phyloP scores from a whole-genome alignment of 140 eudicot species.

The Oenanthe javanica region DNA sequence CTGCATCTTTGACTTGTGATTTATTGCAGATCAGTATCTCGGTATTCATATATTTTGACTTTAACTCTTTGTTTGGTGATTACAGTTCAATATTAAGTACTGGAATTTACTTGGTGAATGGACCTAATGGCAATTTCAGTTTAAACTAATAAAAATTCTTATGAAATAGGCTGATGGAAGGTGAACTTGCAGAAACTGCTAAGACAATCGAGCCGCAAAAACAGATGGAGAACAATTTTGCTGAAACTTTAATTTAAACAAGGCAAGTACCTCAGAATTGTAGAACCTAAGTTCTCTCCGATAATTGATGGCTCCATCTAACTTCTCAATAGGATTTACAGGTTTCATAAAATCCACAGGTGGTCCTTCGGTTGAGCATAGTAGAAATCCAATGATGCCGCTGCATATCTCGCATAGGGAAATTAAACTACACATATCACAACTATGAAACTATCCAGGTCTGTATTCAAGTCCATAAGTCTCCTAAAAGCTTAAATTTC shows the following conservation, averaged over 20 bases:
- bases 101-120: not conserved
- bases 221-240: not conserved
- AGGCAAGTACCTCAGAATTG: conserved; percentile 56
- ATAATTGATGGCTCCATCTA: conserved; percentile 64
- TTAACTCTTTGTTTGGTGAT: not conserved
- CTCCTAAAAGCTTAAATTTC: not conserved
- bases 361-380: conserved; percentile 81
- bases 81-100: not conserved
- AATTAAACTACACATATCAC: not conserved
- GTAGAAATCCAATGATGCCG: conserved; percentile 75
- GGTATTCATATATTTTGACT: not conserved
- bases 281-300: conserved; percentile 62
- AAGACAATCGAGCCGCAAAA: not conserved
- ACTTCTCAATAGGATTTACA: conserved; percentile 74
- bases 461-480: not conserved
- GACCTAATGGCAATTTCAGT: not conserved
- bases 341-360: conserved; percentile 75
- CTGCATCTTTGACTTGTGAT: not conserved
- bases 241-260: not conserved
- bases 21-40: not conserved
- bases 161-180: not conserved
- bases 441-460: not conserved
- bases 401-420: conserved; percentile 25
- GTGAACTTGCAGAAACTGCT: not conserved
- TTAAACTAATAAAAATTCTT: not conserved